Conservation (phyloP, 768 basidiomycete species). For the Thelephora aurantiotincta region DNA sequence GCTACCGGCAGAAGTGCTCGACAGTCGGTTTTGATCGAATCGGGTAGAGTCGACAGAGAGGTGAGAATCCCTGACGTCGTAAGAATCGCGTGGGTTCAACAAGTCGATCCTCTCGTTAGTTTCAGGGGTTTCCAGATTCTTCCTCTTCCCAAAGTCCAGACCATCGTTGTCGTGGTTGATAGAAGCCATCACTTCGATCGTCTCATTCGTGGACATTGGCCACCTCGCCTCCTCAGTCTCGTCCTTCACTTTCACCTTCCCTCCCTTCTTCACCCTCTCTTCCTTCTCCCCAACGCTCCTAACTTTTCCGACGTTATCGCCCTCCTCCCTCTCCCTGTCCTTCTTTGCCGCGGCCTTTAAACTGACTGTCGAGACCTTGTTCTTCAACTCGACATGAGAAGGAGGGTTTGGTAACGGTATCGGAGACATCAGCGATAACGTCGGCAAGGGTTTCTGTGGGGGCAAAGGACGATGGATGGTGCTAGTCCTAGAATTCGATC, state of each 20-base stretch:
- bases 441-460: too few relatives aligned
- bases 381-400: too few relatives aligned
- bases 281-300: too few relatives aligned
- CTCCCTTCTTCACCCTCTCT: background rate
- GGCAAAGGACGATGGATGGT: too few relatives aligned
- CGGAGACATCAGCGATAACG: too few relatives aligned
- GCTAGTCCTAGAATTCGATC: too few relatives aligned
- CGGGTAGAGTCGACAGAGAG: conserved; percentile 5
- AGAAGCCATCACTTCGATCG: background rate
- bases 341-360: too few relatives aligned
- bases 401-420: too few relatives aligned
- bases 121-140: background rate
- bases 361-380: too few relatives aligned
- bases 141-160: background rate
- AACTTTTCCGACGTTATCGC: too few relatives aligned
- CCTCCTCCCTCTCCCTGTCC: too few relatives aligned
- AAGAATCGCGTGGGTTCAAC: conserved; percentile 2
- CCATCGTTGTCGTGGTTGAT: too few relatives aligned
- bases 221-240: background rate
- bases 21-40: conserved; percentile 8
- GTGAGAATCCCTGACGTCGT: conserved; percentile 5
- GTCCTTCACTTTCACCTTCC: background rate
- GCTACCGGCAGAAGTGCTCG: conserved; percentile 6
- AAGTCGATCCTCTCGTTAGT: conserved; percentile 1
- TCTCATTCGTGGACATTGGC: background rate